Base-by-base conservation (phyloP, 192 early-diverging fungal genomes). In the Entomortierella chlamydospora region DNA sequence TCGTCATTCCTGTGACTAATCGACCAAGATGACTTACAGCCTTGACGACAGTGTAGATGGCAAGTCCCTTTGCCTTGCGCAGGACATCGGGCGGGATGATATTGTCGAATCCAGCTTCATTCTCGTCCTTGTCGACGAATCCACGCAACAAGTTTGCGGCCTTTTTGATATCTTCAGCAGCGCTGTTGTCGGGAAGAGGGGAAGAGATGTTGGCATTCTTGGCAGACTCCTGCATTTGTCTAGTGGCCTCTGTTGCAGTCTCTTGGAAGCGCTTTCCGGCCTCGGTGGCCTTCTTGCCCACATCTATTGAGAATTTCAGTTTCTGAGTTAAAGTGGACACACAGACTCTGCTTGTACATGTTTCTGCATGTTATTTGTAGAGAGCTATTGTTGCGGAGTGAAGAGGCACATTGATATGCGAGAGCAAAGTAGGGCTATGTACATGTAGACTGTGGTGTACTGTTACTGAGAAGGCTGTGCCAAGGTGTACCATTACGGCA, bases 41-140 rank as follows among this genome's bases (percentile, higher is more conserved):
- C 70, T 99, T 99, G 59, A 98, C 73, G 12, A 97, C 96, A 0
- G 94, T 94, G 71, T 98, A 84, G 23, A 99, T 93, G 50, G 96
- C 97, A 8, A 99, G 83, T 11, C 97, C 97, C 68, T 94, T 93
- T 42, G 95, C 94, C 45, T 94, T 85, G 37, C 74, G 68, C 34
- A 93, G 72, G 34, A 94, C 85, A 33, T 84, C 67, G 20, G 86
- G 73, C n/a, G 92, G 92, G 63, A 93, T 94, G 34, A 90, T 84
- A 65, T 87, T 89, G 72, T 94, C 91, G n/a, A 87, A 80, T 1
- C 88, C 91, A 30, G 43, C 34, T 61, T 70, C 76, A 49, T 79
- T 79, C 52, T 70, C 76, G 1, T 79, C 76, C 63, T 79, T 79
- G 58, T 79, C 63, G 15, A 79, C 76, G 43, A 79, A 79, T 13